A percentile compares a stretch with the other conserved stretches of the same genome.
phyloP scores from a whole-genome alignment of 495 filamentous ascomycete species.

The Xylaria cubensis region DNA sequence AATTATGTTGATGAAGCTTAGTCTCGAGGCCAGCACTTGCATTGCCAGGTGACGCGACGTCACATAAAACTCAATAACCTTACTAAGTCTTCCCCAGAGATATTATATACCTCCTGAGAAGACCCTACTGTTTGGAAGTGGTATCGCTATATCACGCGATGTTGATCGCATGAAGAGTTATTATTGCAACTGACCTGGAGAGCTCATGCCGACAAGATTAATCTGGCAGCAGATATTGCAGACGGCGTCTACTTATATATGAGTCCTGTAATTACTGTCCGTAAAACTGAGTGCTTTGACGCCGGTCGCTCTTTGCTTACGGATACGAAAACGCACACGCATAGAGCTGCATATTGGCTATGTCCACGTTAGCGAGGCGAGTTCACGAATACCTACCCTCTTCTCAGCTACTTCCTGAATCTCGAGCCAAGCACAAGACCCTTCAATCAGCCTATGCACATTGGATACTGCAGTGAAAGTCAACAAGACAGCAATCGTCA shows the following conservation, averaged over 20 bases:
- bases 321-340: neutral
- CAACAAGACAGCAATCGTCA: neutral
- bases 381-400: neutral
- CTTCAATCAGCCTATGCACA: neutral
- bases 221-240: neutral
- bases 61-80: neutral
- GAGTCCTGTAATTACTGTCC: neutral
- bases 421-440: neutral
- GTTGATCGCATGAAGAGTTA: neutral
- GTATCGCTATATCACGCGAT: neutral
- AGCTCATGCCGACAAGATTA: neutral
- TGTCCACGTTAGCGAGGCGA: neutral
- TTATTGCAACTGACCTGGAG: neutral
- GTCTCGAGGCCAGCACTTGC: neutral
- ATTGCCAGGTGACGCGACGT: constrained; percentile 13
- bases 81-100: neutral
- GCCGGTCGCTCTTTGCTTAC: neutral
- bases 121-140: neutral
- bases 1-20: neutral
- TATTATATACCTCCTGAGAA: neutral
- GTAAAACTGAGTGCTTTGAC: neutral
- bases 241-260: neutral
- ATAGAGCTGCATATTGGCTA: neutral
- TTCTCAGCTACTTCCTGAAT: neutral
- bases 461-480: neutral